Conservation (phyloP, 768 basidiomycete species). For the Botryobasidium botryosum region DNA sequence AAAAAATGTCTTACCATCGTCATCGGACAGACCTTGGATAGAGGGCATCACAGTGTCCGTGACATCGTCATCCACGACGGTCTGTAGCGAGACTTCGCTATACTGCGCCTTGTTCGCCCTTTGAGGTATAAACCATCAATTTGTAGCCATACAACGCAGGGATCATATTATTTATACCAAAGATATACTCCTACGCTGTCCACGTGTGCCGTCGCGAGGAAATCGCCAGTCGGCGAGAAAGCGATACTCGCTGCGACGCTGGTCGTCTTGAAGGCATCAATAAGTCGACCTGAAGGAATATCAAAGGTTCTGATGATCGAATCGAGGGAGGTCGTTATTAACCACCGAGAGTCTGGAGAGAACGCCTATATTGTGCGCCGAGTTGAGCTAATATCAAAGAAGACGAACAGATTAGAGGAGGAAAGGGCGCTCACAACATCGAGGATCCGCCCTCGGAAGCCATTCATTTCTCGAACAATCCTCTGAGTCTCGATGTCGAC, state of each 20-base stretch:
- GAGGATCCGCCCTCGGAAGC: constrained; percentile 68
- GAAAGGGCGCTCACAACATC: constrained; percentile 46
- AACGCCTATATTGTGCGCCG: constrained; percentile 81
- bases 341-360: constrained; percentile 90
- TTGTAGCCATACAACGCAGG: too few relatives aligned
- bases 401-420: constrained; percentile 2
- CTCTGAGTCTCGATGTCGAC: constrained; percentile 82
- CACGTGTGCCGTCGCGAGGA: constrained; percentile 86
- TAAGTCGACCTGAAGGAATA: constrained; percentile 78
- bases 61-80: constrained; percentile 61
- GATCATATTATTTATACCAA: too few relatives aligned
- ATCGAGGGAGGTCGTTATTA: constrained; percentile 76
- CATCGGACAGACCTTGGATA: constrained; percentile 66
- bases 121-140: background rate
- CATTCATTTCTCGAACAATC: constrained; percentile 76
- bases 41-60: constrained; percentile 58
- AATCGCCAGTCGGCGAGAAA: constrained; percentile 91
- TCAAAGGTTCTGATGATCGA: constrained; percentile 90
- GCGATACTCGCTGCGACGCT: constrained; percentile 79
- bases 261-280: constrained; percentile 79
- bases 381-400: background rate
- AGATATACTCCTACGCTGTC: constrained; percentile 88
- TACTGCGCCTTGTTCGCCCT: constrained; percentile 97
- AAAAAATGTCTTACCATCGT: constrained; percentile 39
- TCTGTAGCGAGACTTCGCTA: constrained; percentile 62